Evolutionary conservation across 176 grass and related monocot genomes (phyloP), one percentile per base, ranked within the genome.

Genomic region (Oryza longistaminata): DNA sequence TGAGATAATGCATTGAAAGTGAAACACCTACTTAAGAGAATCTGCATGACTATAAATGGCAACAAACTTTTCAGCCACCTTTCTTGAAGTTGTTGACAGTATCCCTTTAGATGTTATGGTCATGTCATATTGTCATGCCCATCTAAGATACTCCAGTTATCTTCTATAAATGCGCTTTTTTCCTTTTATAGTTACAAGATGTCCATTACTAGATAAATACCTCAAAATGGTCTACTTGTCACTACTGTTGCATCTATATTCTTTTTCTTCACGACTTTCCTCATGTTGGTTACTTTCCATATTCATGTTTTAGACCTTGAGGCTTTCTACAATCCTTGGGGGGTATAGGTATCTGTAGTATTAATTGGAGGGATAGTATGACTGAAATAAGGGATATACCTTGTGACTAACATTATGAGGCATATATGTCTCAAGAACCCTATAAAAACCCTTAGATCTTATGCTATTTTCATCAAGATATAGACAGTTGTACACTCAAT

Each of bases 91-190:
- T 7, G 52, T 55, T 21, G 17, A 21, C 22, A 46, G 37, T 66
- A 66, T 64, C 60, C 64, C 22, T 79, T 79, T 66, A 22, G 17
- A 58, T 79, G 29, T 9, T 34, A 21, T 12, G 26, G 19, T 74
- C 16, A 75, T 78, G 55, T 8, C 6, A 78, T 78, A 37, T 17
- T 49, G 46, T 49, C 49, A 52, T 52, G 52, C 17, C 61, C 76
- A 66, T 66, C 12, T 29, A 58, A 58, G 52, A 58, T 78, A 40
- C 39, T 79, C 26, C n/a, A 78, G 34, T 43, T 42, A 25, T 77
- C 0, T 2, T 77, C 37, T 50, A 0, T 50, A 1, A 73, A 73
- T 21, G 21, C 40, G 39, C 14, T 77, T 25, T 65, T 17, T 66
- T 34, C 52, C 52, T 66, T 66, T 31, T 45, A 66, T 7, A 27